Base-by-base conservation (phyloP, 2,329 filamentous ascomycete genomes). In the Aspergillus unguis region DNA sequence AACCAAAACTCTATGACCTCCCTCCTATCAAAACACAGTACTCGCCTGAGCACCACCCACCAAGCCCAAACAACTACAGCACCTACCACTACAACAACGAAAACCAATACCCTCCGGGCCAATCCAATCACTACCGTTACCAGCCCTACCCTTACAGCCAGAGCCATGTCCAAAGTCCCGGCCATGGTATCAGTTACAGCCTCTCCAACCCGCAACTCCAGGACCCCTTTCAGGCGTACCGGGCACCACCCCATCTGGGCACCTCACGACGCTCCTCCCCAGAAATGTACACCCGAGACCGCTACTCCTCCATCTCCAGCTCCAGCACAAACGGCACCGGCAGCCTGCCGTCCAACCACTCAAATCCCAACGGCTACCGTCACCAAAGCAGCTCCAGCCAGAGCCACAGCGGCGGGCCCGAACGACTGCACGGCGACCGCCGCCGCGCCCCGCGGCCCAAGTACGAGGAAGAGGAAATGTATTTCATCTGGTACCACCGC, bases 401-500 rank as follows among this genome's bases (percentile, higher is more conserved):
- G 60, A 4, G 45, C 17, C 17, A 23, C 23, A 23, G 35, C 6
- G 35, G 11, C 17, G 11, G 17, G 17, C 37, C 17, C 32, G 17
- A 17, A 17, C 17, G 17, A 17, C 17, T 17, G 17, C 17, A 17
- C 17, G 17, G 17, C 17, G 71, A 73, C 46, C 67, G 70, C 11
- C 71, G 72, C 6, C 71, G 74, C 3, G 64, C 70, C 5, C 71
- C 73, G n/a, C 68, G 75, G 4, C 74, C 73, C 27, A 75, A 75
- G 62, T 77, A 77, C 61, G 70, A 71, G 41, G 68, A 73, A 47
- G 75, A 77, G 62, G 73, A 77, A 54, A 72, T 72, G 66, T 74
- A 73, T 60, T 77, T 77, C 54, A 76, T 77, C 55, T 78, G 75
- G 75, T 78, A 77, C 58, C 72, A 76, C 60, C 73, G 75, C 6